Percentiles rank a stretch among this genome's conserved stretches.
Conservation (phyloP, 2,329 filamentous ascomycete genomes). For the Stemphylium lycopersici region DNA sequence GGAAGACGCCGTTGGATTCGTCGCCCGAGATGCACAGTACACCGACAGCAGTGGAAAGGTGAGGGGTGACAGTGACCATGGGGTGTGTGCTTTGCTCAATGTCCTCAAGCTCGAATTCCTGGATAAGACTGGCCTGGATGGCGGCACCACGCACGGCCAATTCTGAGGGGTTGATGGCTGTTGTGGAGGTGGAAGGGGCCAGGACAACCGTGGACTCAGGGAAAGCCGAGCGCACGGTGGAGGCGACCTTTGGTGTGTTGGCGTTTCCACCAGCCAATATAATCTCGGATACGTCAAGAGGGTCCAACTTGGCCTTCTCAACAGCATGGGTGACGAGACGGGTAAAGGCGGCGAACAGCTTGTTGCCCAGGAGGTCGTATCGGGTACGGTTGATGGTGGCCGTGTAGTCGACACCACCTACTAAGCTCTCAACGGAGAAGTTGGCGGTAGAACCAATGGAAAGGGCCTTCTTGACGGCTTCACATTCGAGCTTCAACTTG, state of each 20-base stretch:
- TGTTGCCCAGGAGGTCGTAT: constrained; percentile 86
- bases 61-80: constrained; percentile 90
- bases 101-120: constrained; percentile 91
- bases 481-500: constrained; percentile 90
- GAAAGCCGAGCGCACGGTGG: constrained; percentile 80
- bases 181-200: constrained; percentile 77
- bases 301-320: constrained; percentile 89
- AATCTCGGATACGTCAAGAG: constrained; percentile 92
- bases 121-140: constrained; percentile 91
- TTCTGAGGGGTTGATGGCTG: constrained; percentile 92
- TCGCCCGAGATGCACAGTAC: constrained; percentile 71
- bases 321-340: constrained; percentile 82
- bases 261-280: constrained; percentile 91
- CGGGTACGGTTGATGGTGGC: constrained; percentile 90
- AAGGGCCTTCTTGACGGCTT: constrained; percentile 89
- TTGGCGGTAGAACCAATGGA: constrained; percentile 86
- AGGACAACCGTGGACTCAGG: constrained; percentile 77
- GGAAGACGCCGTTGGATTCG: constrained; percentile 71
- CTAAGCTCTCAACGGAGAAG: constrained; percentile 91
- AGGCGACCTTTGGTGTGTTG: constrained; percentile 91
- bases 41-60: constrained; percentile 87
- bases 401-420: constrained; percentile 88
- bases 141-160: constrained; percentile 87
- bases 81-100: constrained; percentile 96
- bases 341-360: constrained; percentile 88